Percentiles rank a stretch among this genome's conserved stretches.
Conservation (phyloP, 306 rosid species). For the Ochetophila trinervis region DNA sequence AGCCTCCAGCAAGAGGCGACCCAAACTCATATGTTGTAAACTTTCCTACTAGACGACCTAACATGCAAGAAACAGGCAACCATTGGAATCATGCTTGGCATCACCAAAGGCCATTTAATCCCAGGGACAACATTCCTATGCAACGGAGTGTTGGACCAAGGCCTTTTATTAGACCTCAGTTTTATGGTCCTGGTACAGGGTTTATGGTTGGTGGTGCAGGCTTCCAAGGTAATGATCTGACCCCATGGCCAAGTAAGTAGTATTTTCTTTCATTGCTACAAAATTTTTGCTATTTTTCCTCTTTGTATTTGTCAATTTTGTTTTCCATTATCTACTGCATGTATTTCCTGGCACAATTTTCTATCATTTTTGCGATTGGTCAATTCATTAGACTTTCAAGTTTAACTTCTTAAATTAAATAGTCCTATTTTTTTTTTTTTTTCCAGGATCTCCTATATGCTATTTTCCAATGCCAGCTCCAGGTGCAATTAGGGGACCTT, state of each 20-base stretch:
- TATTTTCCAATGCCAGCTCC: conserved; percentile 64
- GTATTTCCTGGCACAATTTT: background rate
- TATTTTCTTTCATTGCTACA: background rate
- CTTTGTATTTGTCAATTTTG: background rate
- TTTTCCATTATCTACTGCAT: background rate
- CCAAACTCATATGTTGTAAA: conserved; percentile 50
- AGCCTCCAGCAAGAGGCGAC: conserved; percentile 56
- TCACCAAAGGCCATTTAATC: conserved; percentile 60
- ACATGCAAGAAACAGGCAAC: conserved; percentile 56
- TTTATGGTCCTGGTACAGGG: conserved; percentile 66
- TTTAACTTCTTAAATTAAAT: background rate
- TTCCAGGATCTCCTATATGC: conserved; percentile 67
- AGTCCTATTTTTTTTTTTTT: conserved; percentile 18
- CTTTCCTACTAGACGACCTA: conserved; percentile 62
- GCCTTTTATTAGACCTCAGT: conserved; percentile 63
- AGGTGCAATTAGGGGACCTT: conserved; percentile 66
- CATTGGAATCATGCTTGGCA: conserved; percentile 71
- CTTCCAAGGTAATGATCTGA: conserved; percentile 55
- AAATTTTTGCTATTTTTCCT: background rate
- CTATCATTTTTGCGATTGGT: background rate
- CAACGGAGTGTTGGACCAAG: conserved; percentile 74
- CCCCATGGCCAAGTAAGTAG: background rate
- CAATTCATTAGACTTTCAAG: background rate
- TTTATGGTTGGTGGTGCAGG: conserved; percentile 79
- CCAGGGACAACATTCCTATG: conserved; percentile 59